A percentile compares a stretch with the other conserved stretches of the same genome.
Conservation (phyloP, 768 basidiomycete species). For the Scleroderma citrinum region DNA sequence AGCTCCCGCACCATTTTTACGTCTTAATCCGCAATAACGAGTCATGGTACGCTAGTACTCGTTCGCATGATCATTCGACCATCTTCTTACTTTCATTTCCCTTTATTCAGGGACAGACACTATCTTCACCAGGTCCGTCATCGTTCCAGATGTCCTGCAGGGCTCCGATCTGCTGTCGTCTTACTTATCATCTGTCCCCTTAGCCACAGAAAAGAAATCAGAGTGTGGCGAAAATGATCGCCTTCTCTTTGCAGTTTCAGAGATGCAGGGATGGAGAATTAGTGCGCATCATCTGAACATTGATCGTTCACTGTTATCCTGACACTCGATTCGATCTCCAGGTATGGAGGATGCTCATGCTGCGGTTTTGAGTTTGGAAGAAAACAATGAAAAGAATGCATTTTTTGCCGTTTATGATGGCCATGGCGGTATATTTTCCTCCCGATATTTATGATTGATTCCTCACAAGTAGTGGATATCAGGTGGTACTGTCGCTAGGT, state of each 20-base stretch:
- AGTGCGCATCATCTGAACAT: conserved; percentile 60
- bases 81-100: conserved; percentile 2
- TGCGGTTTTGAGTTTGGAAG: conserved; percentile 63
- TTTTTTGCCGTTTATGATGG: conserved; percentile 99
- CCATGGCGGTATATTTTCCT: conserved; percentile 71
- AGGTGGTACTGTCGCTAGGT: conserved; percentile 84
- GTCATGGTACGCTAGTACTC: conserved; percentile 20
- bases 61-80: conserved; percentile 2
- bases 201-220: conserved; percentile 81
- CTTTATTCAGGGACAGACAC: conserved; percentile 69
- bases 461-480: conserved; percentile 3
- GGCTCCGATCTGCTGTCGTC: background rate
- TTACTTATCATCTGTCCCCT: conserved; percentile 12
- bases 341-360: conserved; percentile 98
- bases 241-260: conserved; percentile 73
- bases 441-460: background rate
- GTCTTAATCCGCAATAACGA: conserved; percentile 19
- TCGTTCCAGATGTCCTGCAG: conserved; percentile 2
- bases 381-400: conserved; percentile 47
- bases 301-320: background rate
- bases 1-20: conserved; percentile 12
- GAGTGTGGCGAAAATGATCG: conserved; percentile 65
- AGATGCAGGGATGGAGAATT: conserved; percentile 99
- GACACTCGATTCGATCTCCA: conserved; percentile 28
- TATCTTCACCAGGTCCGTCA: conserved; percentile 68